A percentile compares a stretch with the other conserved stretches of the same genome.
Conservation (phyloP, 176 grass and related monocot species). For the Cymbopogon citratus region DNA sequence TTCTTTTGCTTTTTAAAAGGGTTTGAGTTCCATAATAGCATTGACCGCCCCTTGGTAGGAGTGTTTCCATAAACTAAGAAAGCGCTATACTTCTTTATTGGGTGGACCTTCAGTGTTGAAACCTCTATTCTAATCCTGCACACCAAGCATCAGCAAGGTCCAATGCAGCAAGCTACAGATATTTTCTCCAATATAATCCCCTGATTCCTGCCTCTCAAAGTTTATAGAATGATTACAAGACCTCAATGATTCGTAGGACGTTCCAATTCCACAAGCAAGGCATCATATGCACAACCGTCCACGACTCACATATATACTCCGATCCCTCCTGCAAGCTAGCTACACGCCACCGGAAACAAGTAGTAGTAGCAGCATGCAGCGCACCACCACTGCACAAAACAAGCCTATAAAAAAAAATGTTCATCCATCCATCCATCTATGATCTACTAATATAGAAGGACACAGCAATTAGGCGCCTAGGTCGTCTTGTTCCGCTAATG, state of each 20-base stretch:
- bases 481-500: not conserved
- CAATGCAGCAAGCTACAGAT: not conserved
- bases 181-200: not conserved
- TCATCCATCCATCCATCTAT: not conserved
- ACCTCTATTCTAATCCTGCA: not conserved
- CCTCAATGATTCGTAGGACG: not conserved
- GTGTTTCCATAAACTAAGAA: not conserved
- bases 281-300: conserved; percentile 20
- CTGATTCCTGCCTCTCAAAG: not conserved
- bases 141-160: not conserved
- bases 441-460: not conserved
- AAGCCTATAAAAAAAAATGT: not conserved
- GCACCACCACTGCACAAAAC: not conserved
- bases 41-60: conserved; percentile 5
- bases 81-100: not conserved
- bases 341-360: conserved; percentile 3
- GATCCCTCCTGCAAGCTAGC: not conserved
- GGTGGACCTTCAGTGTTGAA: not conserved
- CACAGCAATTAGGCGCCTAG: not conserved
- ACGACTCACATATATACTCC: not conserved
- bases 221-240: not conserved
- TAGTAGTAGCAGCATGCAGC: conserved; percentile 1
- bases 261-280: conserved; percentile 28
- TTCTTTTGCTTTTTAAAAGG: not conserved
- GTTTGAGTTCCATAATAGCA: conserved; percentile 6